Percentiles rank a stretch among this genome's conserved stretches.
Conservation (phyloP, 2,329 filamentous ascomycete genomes). For the Cercospora sesami region DNA sequence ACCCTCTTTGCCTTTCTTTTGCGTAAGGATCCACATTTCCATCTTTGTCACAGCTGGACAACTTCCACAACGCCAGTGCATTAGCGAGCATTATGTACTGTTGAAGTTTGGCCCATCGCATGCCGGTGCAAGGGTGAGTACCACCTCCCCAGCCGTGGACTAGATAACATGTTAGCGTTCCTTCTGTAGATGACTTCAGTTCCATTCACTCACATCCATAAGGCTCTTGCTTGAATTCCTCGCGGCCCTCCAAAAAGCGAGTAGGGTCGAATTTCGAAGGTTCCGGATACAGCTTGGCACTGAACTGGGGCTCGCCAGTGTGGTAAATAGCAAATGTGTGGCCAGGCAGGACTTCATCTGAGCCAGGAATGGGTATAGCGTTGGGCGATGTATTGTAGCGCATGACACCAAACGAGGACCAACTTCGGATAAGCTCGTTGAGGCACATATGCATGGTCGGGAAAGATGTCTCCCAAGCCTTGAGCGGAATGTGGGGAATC, state of each 20-base stretch:
- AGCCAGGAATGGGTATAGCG: slow-evolving; percentile 44
- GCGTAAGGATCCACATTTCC: background rate
- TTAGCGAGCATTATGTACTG: slow-evolving; percentile 49
- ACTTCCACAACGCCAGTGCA: slow-evolving; percentile 16
- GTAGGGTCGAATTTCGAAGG: slow-evolving; percentile 16
- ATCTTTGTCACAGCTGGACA: slow-evolving; percentile 13
- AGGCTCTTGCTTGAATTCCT: slow-evolving; percentile 25
- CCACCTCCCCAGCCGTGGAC: slow-evolving; percentile 35
- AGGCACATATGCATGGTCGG: slow-evolving; percentile 54
- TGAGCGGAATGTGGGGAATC: slow-evolving; percentile 49
- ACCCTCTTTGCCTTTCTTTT: background rate
- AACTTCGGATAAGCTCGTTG: slow-evolving; percentile 55
- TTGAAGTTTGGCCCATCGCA: slow-evolving; percentile 53
- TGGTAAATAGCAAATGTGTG: slow-evolving; percentile 30
- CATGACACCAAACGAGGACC: slow-evolving; percentile 44
- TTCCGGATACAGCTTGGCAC: slow-evolving; percentile 31
- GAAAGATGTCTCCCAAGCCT: slow-evolving; percentile 58
- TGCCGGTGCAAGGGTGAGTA: slow-evolving; percentile 43
- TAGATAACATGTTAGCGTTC: background rate
- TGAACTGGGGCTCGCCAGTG: slow-evolving; percentile 30
- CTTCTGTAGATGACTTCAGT: too few relatives aligned
- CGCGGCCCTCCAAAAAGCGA: slow-evolving; percentile 19
- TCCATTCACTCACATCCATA: slow-evolving; percentile 19
- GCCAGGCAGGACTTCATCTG: slow-evolving; percentile 31
- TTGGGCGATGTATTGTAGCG: slow-evolving; percentile 53